These are phyloP conservation scores for Boletellus ananiceps DNA, from an alignment of 768 basidiomycete genomes.

Conservation along the genomic window DNA sequence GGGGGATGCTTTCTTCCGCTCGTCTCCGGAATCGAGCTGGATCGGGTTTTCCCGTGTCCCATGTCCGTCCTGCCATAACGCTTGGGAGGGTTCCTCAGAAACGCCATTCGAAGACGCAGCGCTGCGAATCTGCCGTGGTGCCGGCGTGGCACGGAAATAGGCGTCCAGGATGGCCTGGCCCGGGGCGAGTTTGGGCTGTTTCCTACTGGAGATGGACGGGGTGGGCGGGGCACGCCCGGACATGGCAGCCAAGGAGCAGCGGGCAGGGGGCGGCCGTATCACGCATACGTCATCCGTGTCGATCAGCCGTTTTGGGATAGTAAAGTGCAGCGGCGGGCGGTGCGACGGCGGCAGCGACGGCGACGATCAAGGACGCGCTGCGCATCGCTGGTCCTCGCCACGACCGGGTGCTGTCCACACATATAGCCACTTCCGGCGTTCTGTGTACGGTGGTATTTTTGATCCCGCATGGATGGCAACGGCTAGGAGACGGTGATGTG, in stretches of 20 bases:
- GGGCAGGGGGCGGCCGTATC: conserved; percentile 11
- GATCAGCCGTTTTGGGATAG: conserved; percentile 24
- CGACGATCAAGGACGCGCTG: too few relatives aligned
- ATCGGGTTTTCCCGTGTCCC: conserved; percentile 25
- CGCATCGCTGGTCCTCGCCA: conserved; percentile 7
- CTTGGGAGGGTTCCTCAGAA: conserved; percentile 17
- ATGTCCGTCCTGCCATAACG: conserved; percentile 21
- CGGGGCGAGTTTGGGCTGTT: conserved; percentile 18
- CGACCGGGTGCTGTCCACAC: conserved; percentile 9
- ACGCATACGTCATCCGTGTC: conserved; percentile 26
- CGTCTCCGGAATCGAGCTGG: conserved; percentile 21
- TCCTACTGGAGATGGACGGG: conserved; percentile 11
- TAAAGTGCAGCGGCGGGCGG: too few relatives aligned
- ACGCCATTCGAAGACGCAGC: conserved; percentile 7
- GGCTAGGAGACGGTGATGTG: not conserved
- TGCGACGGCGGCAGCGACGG: too few relatives aligned
- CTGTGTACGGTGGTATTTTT: not conserved
- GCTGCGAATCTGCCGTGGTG: conserved; percentile 15
- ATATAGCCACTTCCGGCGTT: conserved; percentile 14
- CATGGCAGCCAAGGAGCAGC: conserved; percentile 16
- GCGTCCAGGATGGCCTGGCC: conserved; percentile 21
- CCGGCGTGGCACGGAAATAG: conserved; percentile 25
- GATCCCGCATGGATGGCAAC: not conserved
- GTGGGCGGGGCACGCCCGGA: conserved; percentile 16
- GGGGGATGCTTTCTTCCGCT: not conserved